phyloP scores from a whole-genome alignment of 1,284 basidiomycete genomes.

The Boletus semigastroideus region DNA sequence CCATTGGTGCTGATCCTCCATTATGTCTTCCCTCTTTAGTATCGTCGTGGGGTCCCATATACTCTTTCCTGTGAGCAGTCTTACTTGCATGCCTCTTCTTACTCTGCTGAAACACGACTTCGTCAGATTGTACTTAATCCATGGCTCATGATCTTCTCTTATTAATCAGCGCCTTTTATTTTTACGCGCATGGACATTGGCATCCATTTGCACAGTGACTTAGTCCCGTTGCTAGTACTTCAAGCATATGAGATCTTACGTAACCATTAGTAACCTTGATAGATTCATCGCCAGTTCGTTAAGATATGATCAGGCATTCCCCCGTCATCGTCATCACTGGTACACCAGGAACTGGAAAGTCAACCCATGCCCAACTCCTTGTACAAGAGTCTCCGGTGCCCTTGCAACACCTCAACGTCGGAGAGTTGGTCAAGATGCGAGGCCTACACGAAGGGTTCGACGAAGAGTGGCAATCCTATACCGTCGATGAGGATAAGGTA shows the following conservation, averaged over 20 bases:
- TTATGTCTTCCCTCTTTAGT: slow-evolving; percentile 27
- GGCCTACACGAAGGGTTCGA: slow-evolving; percentile 85
- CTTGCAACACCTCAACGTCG: slow-evolving; percentile 84
- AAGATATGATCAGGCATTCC: slow-evolving; percentile 13
- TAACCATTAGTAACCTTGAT: not conserved
- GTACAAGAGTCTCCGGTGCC: slow-evolving; percentile 65
- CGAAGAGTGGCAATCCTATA: slow-evolving; percentile 93
- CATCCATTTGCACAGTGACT: not conserved
- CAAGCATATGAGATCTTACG: not conserved
- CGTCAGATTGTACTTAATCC: slow-evolving; percentile 70
- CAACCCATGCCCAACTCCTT: slow-evolving; percentile 85
- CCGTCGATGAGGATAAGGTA: slow-evolving; percentile 94
- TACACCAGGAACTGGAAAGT: slow-evolving; percentile 86
- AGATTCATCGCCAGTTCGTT: not conserved
- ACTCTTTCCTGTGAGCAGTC: slow-evolving; percentile 57
- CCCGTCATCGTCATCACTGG: slow-evolving; percentile 95
- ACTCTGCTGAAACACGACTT: not conserved
- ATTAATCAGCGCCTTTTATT: slow-evolving; percentile 36
- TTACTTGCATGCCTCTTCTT: not conserved
- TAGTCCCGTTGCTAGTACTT: no score
- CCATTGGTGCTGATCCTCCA: not conserved
- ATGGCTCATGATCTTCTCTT: slow-evolving; percentile 78
- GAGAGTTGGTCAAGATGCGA: slow-evolving; percentile 85
- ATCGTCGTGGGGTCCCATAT: slow-evolving; percentile 62
- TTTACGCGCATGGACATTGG: not conserved